Conservation (phyloP, 2,329 filamentous ascomycete genomes). For the Colletotrichum liaoningense region DNA sequence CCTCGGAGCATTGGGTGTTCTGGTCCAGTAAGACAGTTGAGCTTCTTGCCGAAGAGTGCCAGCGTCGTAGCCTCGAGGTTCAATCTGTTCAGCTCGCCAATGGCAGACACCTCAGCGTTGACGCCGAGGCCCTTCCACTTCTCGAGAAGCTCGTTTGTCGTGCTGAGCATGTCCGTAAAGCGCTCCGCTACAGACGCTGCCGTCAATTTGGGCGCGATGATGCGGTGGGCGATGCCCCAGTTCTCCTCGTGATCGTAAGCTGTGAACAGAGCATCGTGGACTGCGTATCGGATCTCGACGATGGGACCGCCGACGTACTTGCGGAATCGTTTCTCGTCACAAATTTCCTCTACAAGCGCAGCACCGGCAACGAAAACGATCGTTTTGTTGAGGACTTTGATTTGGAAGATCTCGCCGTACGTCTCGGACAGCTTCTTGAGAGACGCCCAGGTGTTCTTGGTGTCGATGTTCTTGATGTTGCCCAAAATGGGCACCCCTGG, state of each 20-base stretch:
- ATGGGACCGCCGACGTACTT: constrained; percentile 65
- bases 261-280: constrained; percentile 64
- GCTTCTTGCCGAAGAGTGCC: constrained; percentile 62
- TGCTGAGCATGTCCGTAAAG: constrained; percentile 61
- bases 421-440: constrained; percentile 49
- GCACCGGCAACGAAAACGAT: constrained; percentile 55
- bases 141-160: constrained; percentile 59
- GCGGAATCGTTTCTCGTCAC: constrained; percentile 64
- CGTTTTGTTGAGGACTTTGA: constrained; percentile 47
- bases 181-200: constrained; percentile 45
- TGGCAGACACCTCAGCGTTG: constrained; percentile 54
- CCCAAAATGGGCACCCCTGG: constrained; percentile 49
- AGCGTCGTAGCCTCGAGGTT: constrained; percentile 63
- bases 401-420: constrained; percentile 52
- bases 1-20: constrained; percentile 61
- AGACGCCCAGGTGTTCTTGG: constrained; percentile 50
- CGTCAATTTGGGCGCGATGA: constrained; percentile 59
- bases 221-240: constrained; percentile 64
- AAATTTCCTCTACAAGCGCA: constrained; percentile 56
- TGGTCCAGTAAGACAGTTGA: constrained; percentile 58
- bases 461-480: constrained; percentile 49
- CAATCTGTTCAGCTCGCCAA: constrained; percentile 63
- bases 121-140: constrained; percentile 58
- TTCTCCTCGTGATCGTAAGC: constrained; percentile 59
- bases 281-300: constrained; percentile 61